These are phyloP conservation scores for Colletotrichum higginsianum DNA, from an alignment of 2,329 filamentous ascomycete species.

Conservation along the genomic window DNA sequence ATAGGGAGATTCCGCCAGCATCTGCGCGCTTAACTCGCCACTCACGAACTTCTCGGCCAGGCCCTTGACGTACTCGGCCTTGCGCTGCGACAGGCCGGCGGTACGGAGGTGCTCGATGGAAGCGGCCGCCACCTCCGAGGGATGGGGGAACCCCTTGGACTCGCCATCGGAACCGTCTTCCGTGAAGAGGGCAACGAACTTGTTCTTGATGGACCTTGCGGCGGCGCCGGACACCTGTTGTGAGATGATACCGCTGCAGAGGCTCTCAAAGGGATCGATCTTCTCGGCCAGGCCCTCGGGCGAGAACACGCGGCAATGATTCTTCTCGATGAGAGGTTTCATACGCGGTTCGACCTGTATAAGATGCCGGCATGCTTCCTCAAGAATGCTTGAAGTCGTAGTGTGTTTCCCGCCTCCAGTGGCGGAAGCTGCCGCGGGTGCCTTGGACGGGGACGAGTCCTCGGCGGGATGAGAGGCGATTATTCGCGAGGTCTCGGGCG, in stretches of 20 bases:
- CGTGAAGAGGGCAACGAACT: slow-evolving; percentile 83
- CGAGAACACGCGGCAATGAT: slow-evolving; percentile 85
- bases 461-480: slow-evolving; percentile 66
- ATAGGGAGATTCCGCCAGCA: slow-evolving; percentile 85
- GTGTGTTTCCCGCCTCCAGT: slow-evolving; percentile 57
- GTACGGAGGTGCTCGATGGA: slow-evolving; percentile 80
- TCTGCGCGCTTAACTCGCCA: slow-evolving; percentile 81
- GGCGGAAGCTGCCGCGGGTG: slow-evolving; percentile 13
- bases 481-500: slow-evolving; percentile 77
- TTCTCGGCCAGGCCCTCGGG: slow-evolving; percentile 85
- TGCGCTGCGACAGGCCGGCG: slow-evolving; percentile 91
- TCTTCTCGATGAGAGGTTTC: slow-evolving; percentile 78
- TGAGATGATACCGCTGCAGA: slow-evolving; percentile 91
- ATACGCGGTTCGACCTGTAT: slow-evolving; percentile 81
- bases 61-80: slow-evolving; percentile 94
- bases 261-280: slow-evolving; percentile 88
- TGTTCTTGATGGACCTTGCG: slow-evolving; percentile 88
- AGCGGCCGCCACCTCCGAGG: slow-evolving; percentile 77
- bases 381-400: slow-evolving; percentile 81
- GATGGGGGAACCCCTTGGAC: slow-evolving; percentile 76
- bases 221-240: slow-evolving; percentile 97
- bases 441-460: slow-evolving; percentile 63
- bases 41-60: slow-evolving; percentile 84
- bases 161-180: slow-evolving; percentile 47
- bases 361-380: slow-evolving; percentile 82